Evolutionary conservation across 1,139 yeast genomes (phyloP), one percentile per base, ranked within the genome.

Genomic region (Ashbya aceris): DNA sequence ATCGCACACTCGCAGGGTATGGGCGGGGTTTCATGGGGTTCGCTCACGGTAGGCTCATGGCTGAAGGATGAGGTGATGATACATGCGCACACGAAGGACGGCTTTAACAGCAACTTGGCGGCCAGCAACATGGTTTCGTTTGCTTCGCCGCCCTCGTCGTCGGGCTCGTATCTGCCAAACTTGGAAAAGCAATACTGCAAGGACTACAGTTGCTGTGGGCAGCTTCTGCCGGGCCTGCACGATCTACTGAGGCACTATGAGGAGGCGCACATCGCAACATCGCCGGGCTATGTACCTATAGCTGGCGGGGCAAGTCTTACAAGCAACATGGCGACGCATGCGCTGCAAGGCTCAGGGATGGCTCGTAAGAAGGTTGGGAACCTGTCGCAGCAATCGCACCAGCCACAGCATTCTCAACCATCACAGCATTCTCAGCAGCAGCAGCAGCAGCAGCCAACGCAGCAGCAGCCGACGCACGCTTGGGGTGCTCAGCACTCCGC

Each of bases 21-120:
- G 79, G 97, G 97, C 34, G 97, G 97, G 40, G 84, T 91, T 31
- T 82, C 95, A n/a, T 91, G 96, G 96, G 97, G 97, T 23, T 87
- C 95, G 2, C 78, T 87, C 46, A 83, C 95, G 20, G 89, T 91
- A 36, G 96, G 97, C 8, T 81, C 93, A 17, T 91, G 97, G 97
- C 70, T 91, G 33, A 83, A 87, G 60, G 97, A 91, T 60, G 98
- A 91, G 62, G 95, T 85, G 31, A 73, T 65, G 58, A 65, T 65
- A 53, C 66, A 62, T 39, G 50, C 54, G 10, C 52, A 50, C 27
- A 41, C 45, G 42, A 45, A 44, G 39, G 48, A 45, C 29, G 11
- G 14, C 13, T 20, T 30, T 42, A 56, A 53, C 29, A 30, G 38
- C 2, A 47, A 47, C 39, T 35, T 74, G 69, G 67, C 45, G 38